These are phyloP conservation scores for Hypericum androsaemum DNA, from an alignment of 345 rosid species.

Conservation along the genomic window DNA sequence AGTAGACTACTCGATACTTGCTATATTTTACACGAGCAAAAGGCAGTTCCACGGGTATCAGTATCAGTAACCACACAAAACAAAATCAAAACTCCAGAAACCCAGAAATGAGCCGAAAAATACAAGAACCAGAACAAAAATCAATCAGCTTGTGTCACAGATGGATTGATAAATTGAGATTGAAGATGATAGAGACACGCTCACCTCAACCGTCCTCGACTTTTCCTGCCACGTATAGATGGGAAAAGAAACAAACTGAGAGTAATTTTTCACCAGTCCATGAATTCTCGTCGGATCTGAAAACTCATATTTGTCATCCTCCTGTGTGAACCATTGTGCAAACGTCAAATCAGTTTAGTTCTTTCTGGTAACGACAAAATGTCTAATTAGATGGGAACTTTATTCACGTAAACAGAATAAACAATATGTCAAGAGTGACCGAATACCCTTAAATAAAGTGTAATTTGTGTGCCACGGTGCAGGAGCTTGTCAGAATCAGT, in stretches of 20 bases:
- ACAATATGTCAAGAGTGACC: background rate
- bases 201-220: constrained; percentile 87
- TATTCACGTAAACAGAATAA: too few relatives aligned
- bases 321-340: constrained; percentile 27
- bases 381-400: background rate
- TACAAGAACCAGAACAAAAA: too few relatives aligned
- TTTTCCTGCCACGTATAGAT: constrained; percentile 93
- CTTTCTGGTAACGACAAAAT: background rate
- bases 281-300: constrained; percentile 67
- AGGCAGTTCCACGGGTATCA: too few relatives aligned
- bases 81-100: too few relatives aligned
- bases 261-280: constrained; percentile 86
- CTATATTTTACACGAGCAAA: background rate
- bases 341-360: background rate
- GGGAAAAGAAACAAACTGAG: constrained; percentile 96
- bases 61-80: too few relatives aligned
- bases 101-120: too few relatives aligned
- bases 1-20: too few relatives aligned
- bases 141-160: background rate
- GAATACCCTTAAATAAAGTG: constrained; percentile 74
- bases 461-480: constrained; percentile 79
- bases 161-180: background rate
- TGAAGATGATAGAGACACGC: background rate
- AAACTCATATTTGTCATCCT: constrained; percentile 88
- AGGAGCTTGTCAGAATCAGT: constrained; percentile 69